phyloP scores from a whole-genome alignment of 2,329 filamentous ascomycete genomes.

The Microsporum ferrugineum region DNA sequence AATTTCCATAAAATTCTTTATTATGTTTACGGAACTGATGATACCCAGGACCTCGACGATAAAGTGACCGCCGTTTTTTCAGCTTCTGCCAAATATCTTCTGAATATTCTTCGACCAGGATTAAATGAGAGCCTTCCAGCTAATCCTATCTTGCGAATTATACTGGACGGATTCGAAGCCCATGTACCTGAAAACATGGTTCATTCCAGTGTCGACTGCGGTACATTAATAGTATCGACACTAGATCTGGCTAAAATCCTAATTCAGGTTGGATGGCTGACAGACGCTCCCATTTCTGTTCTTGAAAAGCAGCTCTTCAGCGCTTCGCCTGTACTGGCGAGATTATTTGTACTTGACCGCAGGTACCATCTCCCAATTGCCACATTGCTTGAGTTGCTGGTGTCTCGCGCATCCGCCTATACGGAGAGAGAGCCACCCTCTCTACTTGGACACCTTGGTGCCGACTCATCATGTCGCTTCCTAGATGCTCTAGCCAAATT shows the following conservation, averaged over 20 bases:
- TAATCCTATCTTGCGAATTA: conserved; percentile 61
- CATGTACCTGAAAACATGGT: neutral
- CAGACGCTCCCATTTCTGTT: conserved; percentile 51
- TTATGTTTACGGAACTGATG: conserved; percentile 64
- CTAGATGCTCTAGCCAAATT: conserved; percentile 65
- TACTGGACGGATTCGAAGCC: conserved; percentile 49
- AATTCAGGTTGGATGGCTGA: conserved; percentile 56
- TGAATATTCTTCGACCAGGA: conserved; percentile 63
- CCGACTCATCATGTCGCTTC: conserved; percentile 73
- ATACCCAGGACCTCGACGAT: conserved; percentile 37
- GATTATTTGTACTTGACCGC: conserved; percentile 61
- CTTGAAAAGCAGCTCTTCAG: conserved; percentile 74
- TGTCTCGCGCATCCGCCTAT: conserved; percentile 54
- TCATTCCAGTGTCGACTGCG: conserved; percentile 19
- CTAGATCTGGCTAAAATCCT: conserved; percentile 57
- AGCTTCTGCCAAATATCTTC: conserved; percentile 61
- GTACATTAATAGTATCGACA: conserved; percentile 52
- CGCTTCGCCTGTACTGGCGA: conserved; percentile 61
- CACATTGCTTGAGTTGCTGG: conserved; percentile 58
- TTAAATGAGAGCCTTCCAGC: conserved; percentile 61
- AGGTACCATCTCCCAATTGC: conserved; percentile 55
- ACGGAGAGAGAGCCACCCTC: conserved; percentile 71
- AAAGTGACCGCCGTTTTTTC: conserved; percentile 54
- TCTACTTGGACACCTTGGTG: conserved; percentile 77
- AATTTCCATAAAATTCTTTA: conserved; percentile 61